A percentile compares a stretch with the other conserved stretches of the same genome.
Conservation (phyloP, 768 basidiomycete genomes). For the Chalciporus sphaerocephalus region DNA sequence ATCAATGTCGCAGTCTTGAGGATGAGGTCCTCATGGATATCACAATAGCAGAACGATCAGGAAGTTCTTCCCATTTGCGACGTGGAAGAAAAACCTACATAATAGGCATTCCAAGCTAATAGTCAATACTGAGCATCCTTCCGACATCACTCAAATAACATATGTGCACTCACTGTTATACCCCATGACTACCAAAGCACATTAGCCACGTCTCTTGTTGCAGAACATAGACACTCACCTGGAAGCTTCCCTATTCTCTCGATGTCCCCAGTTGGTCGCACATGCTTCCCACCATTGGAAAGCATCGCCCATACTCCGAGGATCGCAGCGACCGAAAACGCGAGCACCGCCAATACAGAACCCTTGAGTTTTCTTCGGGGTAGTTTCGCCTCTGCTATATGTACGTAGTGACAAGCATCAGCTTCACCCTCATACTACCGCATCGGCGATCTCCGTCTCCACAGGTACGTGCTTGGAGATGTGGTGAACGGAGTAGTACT, state of each 20-base stretch:
- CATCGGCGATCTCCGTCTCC: neutral
- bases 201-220: neutral
- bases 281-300: slow-evolving; percentile 6
- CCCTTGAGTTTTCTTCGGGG: slow-evolving; percentile 3
- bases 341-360: slow-evolving; percentile 7
- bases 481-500: neutral
- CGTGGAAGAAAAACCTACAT: slow-evolving; percentile 35
- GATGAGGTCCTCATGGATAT: slow-evolving; percentile 52
- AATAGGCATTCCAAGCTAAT: slow-evolving; percentile 67
- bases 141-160: neutral
- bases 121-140: slow-evolving; percentile 3
- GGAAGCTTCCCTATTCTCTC: slow-evolving; percentile 35
- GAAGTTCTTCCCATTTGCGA: neutral
- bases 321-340: slow-evolving; percentile 17
- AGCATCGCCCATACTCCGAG: slow-evolving; percentile 18
- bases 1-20: slow-evolving; percentile 47
- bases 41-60: slow-evolving; percentile 38
- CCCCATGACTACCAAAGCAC: slow-evolving; percentile 44
- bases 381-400: slow-evolving; percentile 1
- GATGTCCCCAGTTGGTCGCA: neutral
- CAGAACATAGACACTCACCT: slow-evolving; percentile 19
- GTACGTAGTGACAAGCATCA: slow-evolving; percentile 1
- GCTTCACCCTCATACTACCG: neutral
- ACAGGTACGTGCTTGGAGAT: neutral
- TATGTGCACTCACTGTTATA: slow-evolving; percentile 50